Evolutionary conservation across 2,329 filamentous ascomycete genomes (phyloP), one percentile per base, ranked within the genome.

Genomic region (Colletotrichum sp.): DNA sequence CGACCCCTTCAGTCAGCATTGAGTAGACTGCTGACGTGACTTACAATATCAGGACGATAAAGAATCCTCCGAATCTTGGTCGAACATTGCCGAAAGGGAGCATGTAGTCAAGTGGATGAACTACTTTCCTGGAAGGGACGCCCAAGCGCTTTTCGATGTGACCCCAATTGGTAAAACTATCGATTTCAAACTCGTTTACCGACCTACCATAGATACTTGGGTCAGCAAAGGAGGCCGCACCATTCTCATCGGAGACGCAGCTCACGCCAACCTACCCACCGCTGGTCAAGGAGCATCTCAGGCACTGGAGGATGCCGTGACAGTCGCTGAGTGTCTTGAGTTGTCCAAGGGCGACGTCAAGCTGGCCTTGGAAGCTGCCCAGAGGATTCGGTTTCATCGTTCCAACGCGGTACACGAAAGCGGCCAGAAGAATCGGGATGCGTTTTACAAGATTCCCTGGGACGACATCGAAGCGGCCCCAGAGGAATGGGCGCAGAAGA

Each of bases 51-150:
- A 59, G 55, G 55, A 59, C 5, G 55, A 59, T 24, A 59, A 59
- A 59, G 55, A 59, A 59, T 59, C 55, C 9, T 65, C 63, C 15
- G 34, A 65, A 15, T 65, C 63, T 65, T 65, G 63, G 63, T 65
- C 63, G 16, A 65, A 65, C 32, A 65, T 65, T 10, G 34, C 63
- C 5, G 63, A 65, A 28, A 44, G 85, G 9, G 86, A 86, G 8
- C 89, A 89, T 3, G 87, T 87, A 1, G 86, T 91, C 73, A 90
- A 91, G 80, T 84, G 85, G 44, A 89, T 88, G 10, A 85, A 86
- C 64, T 89, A 90, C 75, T 88, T 91, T 77, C 88, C 85, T 70
- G 91, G 89, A 89, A 89, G 90, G 8, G 88, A 89, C 68, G 90
- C 90, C 34, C 88, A 89, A 78, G 87, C 63, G 6, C 63, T 65